Evolutionary conservation across 805 yeast species (phyloP).

Genomic region (Cyberlindnera galapagoensis): DNA sequence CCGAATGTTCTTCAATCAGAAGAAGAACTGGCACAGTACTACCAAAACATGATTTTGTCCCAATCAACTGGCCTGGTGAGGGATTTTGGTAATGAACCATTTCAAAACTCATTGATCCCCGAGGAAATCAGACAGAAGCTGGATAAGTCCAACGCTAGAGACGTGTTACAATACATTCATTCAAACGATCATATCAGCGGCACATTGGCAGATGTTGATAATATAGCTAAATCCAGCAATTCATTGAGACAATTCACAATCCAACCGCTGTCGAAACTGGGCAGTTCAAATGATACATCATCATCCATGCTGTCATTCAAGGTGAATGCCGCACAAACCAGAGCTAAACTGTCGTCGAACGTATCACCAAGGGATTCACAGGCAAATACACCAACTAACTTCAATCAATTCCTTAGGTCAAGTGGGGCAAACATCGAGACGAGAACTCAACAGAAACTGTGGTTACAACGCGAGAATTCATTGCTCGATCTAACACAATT

Average conservation of each 20-base stretch:
- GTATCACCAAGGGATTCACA: constrained; percentile 17
- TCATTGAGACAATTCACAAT: constrained; percentile 23
- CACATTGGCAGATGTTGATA: constrained; percentile 5
- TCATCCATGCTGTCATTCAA: constrained; percentile 18
- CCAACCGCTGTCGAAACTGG: constrained; percentile 8
- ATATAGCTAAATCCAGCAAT: constrained; percentile 13
- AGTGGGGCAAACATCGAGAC: constrained; percentile 42
- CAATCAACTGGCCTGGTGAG: constrained; percentile 48
- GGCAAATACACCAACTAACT: constrained; percentile 28
- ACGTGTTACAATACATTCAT: constrained; percentile 20
- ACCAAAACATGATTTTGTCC: constrained; percentile 40
- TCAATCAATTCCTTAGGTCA: constrained; percentile 34
- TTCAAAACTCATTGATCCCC: constrained; percentile 20
- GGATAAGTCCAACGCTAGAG: constrained; percentile 5
- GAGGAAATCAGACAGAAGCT: too few species aligned
- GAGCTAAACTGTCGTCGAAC: constrained; percentile 17
- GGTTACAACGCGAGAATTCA: constrained; percentile 78
- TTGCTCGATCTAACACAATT: constrained; percentile 43
- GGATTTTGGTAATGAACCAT: constrained; percentile 29
- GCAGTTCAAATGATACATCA: constrained; percentile 15
- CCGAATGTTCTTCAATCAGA: too few species aligned
- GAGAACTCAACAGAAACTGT: constrained; percentile 76
- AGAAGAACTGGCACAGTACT: constrained; percentile 25
- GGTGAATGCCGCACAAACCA: constrained; percentile 12
- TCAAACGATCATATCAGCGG: constrained; percentile 25